Evolutionary conservation across 306 rosid species (phyloP), one percentile per base, ranked within the genome.

Genomic region (Ochetophila trinervis): DNA sequence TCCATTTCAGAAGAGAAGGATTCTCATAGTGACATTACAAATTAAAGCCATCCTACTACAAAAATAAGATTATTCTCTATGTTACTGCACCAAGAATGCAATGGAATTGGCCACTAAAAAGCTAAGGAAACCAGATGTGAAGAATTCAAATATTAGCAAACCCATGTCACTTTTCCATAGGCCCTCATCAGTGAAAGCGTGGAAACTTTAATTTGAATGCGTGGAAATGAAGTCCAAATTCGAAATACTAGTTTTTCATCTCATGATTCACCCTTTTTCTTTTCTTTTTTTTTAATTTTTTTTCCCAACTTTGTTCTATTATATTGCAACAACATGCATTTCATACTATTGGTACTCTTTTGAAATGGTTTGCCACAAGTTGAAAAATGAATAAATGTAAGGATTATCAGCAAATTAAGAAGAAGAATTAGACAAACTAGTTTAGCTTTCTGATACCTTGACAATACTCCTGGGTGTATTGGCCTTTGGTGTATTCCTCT

Each of bases 401-500:
- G 34, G 19, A 55, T 64, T 16, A 23, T 47, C 63, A 13, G 13
- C 3, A 37, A 20, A 37, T 27, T 52, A 45, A 13, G 6, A 47
- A 62, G 23, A 37, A 36, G 35, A 24, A 18, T n/a, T 7, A 52
- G 16, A 55, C 0, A 70, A 58, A 20, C 15, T 37, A 42, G 63
- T 71, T 57, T 65, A 75, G 56, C 48, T 66, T 64, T 68, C 70
- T 60, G 47, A 71, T 79, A 93, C 98, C 94, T 89, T 87, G 66
- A 81, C 89, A 72, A 73, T 35, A 76, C 65, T 82, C 80, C 81
- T 79, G 48, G 96, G 90, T 63, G 86, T 84, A 63, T 74, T 81
- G 73, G 74, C 76, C 83, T 84, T 85, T 44, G 97, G 94, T 34
- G 96, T 87, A n/a, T 40, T 81, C 27, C 57, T 74, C 86, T 77